These are phyloP conservation scores for Nyssa sinensis DNA, from an alignment of 148 eudicot genomes.

Conservation along the genomic window DNA sequence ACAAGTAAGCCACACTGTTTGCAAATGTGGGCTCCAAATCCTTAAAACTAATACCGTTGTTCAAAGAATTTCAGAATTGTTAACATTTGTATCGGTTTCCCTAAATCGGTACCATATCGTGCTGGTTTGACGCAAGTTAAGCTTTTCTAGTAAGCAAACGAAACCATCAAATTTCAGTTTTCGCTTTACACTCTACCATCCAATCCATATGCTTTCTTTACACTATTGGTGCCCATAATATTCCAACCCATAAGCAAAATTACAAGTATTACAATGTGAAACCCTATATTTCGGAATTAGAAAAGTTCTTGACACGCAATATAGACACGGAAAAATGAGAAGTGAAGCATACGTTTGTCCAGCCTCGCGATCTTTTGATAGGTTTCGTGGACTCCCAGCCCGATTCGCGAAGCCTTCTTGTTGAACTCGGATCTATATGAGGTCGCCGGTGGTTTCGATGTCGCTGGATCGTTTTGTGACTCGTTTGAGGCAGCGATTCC, in stretches of 20 bases:
- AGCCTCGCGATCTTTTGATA: conserved; percentile 62
- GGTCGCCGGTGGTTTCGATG: conserved; percentile 14
- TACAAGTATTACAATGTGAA: too few species aligned
- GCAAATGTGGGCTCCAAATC: background rate
- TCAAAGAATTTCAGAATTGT: background rate
- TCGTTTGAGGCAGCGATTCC: conserved; percentile 34
- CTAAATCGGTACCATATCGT: background rate
- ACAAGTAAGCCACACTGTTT: background rate
- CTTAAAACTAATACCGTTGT: background rate
- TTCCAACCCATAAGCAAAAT: background rate
- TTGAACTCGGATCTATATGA: conserved; percentile 71
- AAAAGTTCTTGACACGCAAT: background rate
- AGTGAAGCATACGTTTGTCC: conserved; percentile 48
- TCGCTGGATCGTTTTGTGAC: conserved; percentile 20
- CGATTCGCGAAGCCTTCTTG: conserved; percentile 64
- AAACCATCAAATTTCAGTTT: conserved; percentile 2
- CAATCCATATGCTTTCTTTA: background rate
- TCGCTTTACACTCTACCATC: background rate
- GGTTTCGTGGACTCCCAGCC: conserved; percentile 66
- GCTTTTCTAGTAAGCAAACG: too few species aligned
- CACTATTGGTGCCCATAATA: background rate
- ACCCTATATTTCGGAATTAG: background rate
- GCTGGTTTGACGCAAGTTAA: too few species aligned
- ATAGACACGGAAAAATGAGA: background rate
- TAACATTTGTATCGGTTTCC: too few species aligned